phyloP scores from a whole-genome alignment of 2,329 filamentous ascomycete species.

The Cladosporium oxysporum region DNA sequence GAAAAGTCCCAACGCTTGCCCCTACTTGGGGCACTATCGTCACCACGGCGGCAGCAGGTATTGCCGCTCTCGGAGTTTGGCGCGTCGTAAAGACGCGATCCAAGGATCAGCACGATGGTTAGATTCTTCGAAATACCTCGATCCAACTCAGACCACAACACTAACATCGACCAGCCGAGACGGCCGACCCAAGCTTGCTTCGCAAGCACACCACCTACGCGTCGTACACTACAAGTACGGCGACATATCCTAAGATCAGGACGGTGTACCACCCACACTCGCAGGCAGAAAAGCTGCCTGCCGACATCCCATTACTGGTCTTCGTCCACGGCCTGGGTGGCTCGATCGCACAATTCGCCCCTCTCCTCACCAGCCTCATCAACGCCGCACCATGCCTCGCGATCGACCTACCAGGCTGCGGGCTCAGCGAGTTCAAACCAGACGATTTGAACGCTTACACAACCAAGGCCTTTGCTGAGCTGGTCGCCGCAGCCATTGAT shows the following conservation, averaged over 20 bases:
- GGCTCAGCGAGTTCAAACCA: conserved; percentile 73
- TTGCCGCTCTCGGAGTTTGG: conserved; percentile 9
- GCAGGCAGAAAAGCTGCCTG: conserved; percentile 78
- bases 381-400: conserved; percentile 83
- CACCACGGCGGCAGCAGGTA: neutral
- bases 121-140: neutral
- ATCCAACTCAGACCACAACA: neutral
- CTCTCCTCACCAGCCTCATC: conserved; percentile 76
- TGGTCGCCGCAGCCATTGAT: conserved; percentile 74
- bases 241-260: conserved; percentile 74
- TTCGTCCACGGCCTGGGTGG: conserved; percentile 95
- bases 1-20: neutral
- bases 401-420: conserved; percentile 89
- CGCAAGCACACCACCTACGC: conserved; percentile 72
- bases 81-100: conserved; percentile 7
- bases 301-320: conserved; percentile 76
- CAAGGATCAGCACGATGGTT: neutral
- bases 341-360: conserved; percentile 82
- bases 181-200: conserved; percentile 76
- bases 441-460: conserved; percentile 76
- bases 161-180: conserved; percentile 7
- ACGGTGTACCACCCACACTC: conserved; percentile 82
- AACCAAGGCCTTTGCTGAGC: conserved; percentile 70
- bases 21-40: conserved; percentile 12
- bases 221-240: conserved; percentile 69